Percentiles rank a stretch among this genome's conserved stretches.
Conservation (phyloP, 2,329 filamentous ascomycete species). For the Alternaria viburni region DNA sequence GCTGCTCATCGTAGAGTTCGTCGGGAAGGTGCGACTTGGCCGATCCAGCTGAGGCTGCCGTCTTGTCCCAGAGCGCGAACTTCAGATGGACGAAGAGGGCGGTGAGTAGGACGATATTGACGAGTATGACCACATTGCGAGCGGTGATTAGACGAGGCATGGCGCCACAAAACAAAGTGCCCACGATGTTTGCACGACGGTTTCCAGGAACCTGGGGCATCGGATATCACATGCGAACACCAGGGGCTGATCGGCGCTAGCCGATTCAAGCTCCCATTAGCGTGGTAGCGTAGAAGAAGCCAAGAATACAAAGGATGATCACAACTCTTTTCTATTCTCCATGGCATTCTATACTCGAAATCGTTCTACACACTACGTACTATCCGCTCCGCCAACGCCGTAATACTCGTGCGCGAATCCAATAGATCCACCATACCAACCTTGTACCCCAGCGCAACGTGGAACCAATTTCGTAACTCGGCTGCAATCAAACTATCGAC, state of each 20-base stretch:
- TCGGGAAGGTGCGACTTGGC: slow-evolving; percentile 20
- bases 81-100: slow-evolving; percentile 40
- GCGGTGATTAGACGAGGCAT: slow-evolving; percentile 41
- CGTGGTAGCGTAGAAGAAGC: background rate
- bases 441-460: background rate
- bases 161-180: slow-evolving; percentile 4
- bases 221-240: background rate
- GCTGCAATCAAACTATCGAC: slow-evolving; percentile 21
- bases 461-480: slow-evolving; percentile 22
- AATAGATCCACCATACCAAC: slow-evolving; percentile 8
- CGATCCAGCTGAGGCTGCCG: slow-evolving; percentile 10
- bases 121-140: slow-evolving; percentile 30
- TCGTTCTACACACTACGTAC: background rate
- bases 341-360: no score
- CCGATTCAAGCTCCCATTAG: background rate
- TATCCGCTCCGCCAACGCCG: background rate
- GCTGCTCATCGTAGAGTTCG: slow-evolving; percentile 20
- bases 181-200: slow-evolving; percentile 5
- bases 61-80: slow-evolving; percentile 33
- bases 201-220: slow-evolving; percentile 4
- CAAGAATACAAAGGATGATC: background rate
- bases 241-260: slow-evolving; percentile 10
- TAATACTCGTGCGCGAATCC: background rate
- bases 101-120: slow-evolving; percentile 33
- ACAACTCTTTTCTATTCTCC: background rate